Evolutionary conservation across 352 stramenopile genomes (phyloP).

Genomic region (Pythium utonaiense): DNA sequence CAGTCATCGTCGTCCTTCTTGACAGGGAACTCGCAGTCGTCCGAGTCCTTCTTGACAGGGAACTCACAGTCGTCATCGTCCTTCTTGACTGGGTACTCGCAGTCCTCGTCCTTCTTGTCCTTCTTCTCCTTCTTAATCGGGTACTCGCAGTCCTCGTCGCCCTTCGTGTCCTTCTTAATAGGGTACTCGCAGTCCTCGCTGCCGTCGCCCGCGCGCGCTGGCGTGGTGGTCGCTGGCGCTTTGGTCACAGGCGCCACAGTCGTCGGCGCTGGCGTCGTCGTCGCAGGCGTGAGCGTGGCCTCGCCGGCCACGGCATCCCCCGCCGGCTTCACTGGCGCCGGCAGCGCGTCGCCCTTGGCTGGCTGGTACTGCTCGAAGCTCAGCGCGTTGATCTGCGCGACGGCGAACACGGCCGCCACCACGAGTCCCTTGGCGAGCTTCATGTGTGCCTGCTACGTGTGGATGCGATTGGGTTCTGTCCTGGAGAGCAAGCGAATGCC

Average conservation of each 20-base stretch:
- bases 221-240: constrained; percentile 7
- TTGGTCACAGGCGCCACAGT: background rate
- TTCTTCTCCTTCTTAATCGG: constrained; percentile 15
- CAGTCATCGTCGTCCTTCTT: constrained; percentile 27
- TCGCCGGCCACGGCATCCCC: constrained; percentile 14
- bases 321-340: constrained; percentile 9
- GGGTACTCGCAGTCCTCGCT: constrained; percentile 27
- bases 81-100: constrained; percentile 14
- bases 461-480: background rate
- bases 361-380: constrained; percentile 35
- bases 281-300: constrained; percentile 21
- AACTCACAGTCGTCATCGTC: constrained; percentile 32
- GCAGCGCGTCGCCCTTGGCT: background rate
- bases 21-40: constrained; percentile 5
- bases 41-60: constrained; percentile 20
- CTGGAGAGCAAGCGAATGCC: background rate
- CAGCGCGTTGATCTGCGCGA: constrained; percentile 47
- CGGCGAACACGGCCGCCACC: constrained; percentile 50
- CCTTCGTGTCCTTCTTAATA: constrained; percentile 8
- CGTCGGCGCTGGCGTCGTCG: constrained; percentile 12
- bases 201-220: constrained; percentile 15
- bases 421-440: constrained; percentile 47
- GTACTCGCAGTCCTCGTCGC: constrained; percentile 23
- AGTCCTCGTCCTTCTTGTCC: constrained; percentile 23
- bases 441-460: constrained; percentile 18